Evolutionary conservation across 768 basidiomycete genomes (phyloP).

Genomic region (Boletales sp.): DNA sequence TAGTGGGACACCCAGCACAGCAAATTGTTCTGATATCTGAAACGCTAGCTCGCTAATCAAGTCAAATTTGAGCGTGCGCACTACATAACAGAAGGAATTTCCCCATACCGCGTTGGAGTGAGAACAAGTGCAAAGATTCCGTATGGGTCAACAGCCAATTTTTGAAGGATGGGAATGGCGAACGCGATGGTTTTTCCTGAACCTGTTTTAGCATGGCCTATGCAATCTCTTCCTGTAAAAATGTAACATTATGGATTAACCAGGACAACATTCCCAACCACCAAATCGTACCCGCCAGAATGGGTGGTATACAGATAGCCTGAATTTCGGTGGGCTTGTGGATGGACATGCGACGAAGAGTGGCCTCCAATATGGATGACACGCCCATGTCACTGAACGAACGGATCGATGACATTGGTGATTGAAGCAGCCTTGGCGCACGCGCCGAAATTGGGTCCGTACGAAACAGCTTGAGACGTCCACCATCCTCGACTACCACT

Average conservation of each 20-base stretch:
- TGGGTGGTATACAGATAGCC: conserved; percentile 81
- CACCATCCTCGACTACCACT: conserved; percentile 7
- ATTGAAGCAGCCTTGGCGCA: conserved; percentile 5
- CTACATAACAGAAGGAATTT: neutral
- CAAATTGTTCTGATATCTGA: conserved; percentile 95
- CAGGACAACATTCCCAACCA: neutral
- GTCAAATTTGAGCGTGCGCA: neutral
- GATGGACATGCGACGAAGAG: conserved; percentile 83
- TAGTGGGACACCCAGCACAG: conserved; percentile 78
- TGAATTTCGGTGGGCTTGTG: conserved; percentile 83
- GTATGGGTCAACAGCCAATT: conserved; percentile 83
- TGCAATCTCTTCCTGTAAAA: conserved; percentile 84
- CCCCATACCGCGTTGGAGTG: conserved; percentile 85
- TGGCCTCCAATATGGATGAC: conserved; percentile 53
- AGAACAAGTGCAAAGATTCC: conserved; percentile 92
- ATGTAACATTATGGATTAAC: neutral
- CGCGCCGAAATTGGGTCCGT: conserved; percentile 13
- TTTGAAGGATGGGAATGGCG: conserved; percentile 90
- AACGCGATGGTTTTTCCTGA: conserved; percentile 98
- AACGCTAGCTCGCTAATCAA: conserved; percentile 84
- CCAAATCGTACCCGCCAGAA: conserved; percentile 61
- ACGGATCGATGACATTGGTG: conserved; percentile 9
- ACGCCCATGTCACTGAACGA: conserved; percentile 61
- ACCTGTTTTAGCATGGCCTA: conserved; percentile 97
- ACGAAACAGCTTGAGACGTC: conserved; percentile 21